Percentiles rank a stretch among this genome's conserved stretches.
These are phyloP conservation scores for Pseudopyricularia cyperi DNA, from an alignment of 2,329 filamentous ascomycete species.

Conservation along the genomic window DNA sequence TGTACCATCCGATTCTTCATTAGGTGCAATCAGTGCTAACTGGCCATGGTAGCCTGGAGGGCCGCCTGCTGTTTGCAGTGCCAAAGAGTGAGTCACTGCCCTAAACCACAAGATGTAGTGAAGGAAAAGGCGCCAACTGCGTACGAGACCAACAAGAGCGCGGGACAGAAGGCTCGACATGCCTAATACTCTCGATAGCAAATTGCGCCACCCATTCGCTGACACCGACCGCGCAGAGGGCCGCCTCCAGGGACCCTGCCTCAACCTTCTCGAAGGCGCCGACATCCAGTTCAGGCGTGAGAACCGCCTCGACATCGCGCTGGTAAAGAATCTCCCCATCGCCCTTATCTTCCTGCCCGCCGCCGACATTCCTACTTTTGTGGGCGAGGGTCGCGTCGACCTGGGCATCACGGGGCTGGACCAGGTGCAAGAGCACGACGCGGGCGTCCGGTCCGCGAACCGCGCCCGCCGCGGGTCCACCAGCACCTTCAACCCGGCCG, in stretches of 20 bases:
- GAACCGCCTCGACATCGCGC: constrained; percentile 88
- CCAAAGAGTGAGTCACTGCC: constrained; percentile 71
- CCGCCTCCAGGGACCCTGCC: constrained; percentile 72
- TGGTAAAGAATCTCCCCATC: constrained; percentile 93
- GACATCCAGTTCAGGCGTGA: constrained; percentile 96
- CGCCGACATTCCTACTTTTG: constrained; percentile 93
- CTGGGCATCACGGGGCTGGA: constrained; percentile 91
- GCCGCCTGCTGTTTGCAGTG: constrained; percentile 89
- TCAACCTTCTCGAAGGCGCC: constrained; percentile 83
- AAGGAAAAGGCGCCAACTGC: too few relatives aligned
- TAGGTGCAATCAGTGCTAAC: constrained; percentile 15
- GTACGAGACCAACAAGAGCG: not conserved
- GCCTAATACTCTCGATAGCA: not conserved
- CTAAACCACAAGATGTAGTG: too few relatives aligned
- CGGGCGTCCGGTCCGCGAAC: constrained; percentile 36
- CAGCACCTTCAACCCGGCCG: constrained; percentile 24
- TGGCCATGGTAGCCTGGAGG: constrained; percentile 56
- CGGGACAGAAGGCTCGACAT: not conserved
- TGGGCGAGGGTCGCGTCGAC: constrained; percentile 82
- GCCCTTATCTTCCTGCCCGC: constrained; percentile 95
- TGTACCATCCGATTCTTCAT: not conserved
- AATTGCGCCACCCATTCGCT: not conserved
- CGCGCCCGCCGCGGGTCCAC: constrained; percentile 24
- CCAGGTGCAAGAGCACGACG: constrained; percentile 84
- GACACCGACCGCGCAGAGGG: constrained; percentile 51